Percentiles rank a stretch among this genome's conserved stretches.
Conservation (phyloP, 1,139 yeast genomes). For the Pichia sp. region DNA sequence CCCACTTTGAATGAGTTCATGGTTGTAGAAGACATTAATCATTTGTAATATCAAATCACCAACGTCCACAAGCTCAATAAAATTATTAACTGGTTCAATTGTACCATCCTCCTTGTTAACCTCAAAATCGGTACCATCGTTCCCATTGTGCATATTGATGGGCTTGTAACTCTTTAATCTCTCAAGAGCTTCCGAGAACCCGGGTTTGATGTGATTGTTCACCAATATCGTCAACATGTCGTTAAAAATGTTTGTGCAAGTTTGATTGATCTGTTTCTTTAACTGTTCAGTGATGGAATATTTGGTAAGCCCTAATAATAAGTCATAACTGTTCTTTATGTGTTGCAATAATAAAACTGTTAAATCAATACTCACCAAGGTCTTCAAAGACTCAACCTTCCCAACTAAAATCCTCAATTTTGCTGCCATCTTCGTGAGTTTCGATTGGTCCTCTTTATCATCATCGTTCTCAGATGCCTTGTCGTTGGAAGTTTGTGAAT, state of each 20-base stretch:
- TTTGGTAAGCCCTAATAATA: constrained; percentile 27
- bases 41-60: constrained; percentile 92
- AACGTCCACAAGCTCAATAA: constrained; percentile 83
- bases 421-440: constrained; percentile 36
- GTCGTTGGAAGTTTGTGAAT: constrained; percentile 7
- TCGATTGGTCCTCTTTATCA: constrained; percentile 12
- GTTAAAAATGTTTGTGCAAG: constrained; percentile 52
- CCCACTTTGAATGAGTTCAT: constrained; percentile 63
- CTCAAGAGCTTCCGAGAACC: constrained; percentile 73
- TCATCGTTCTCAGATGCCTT: constrained; percentile 8
- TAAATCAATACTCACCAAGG: constrained; percentile 38
- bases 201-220: constrained; percentile 64
- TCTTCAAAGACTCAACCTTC: constrained; percentile 36
- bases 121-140: constrained; percentile 25
- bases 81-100: constrained; percentile 78
- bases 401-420: constrained; percentile 43
- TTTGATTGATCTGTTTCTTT: constrained; percentile 19
- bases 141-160: constrained; percentile 19
- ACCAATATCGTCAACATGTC: constrained; percentile 61
- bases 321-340: constrained; percentile 36
- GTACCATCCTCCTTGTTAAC: constrained; percentile 16
- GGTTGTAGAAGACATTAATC: constrained; percentile 85
- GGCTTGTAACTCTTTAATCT: constrained; percentile 71
- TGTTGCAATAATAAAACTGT: constrained; percentile 36
- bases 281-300: constrained; percentile 24